phyloP scores from a whole-genome alignment of 2,329 filamentous ascomycete species.

The Aureobasidium sp. region DNA sequence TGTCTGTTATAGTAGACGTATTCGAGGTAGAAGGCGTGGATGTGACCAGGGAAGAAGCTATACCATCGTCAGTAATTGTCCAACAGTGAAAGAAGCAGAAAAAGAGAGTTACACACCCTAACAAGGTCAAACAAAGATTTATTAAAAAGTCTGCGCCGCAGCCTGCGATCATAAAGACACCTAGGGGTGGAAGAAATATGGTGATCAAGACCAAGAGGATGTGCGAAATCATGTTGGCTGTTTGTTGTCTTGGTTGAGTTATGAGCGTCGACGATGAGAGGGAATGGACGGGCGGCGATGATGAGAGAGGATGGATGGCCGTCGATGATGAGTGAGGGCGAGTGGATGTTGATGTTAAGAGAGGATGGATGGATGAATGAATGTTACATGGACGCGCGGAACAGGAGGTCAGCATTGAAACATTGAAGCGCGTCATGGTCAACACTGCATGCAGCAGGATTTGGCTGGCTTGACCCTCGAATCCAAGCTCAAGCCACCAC shows the following conservation, averaged over 20 bases:
- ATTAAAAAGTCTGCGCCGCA: constrained; percentile 38
- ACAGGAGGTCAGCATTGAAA: background rate
- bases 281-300: too few relatives aligned
- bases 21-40: constrained; percentile 68
- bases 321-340: too few relatives aligned
- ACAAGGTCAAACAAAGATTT: too few relatives aligned
- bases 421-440: background rate
- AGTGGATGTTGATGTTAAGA: background rate
- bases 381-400: background rate
- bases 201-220: constrained; percentile 38
- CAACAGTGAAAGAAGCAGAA: constrained; percentile 21
- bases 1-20: constrained; percentile 74
- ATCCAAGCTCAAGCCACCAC: too few relatives aligned
- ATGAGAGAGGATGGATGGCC: too few relatives aligned
- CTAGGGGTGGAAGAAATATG: constrained; percentile 40
- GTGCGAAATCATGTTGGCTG: constrained; percentile 23
- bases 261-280: too few relatives aligned
- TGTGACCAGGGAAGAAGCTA: constrained; percentile 63
- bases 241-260: background rate
- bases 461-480: too few relatives aligned
- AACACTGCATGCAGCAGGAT: background rate
- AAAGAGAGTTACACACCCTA: constrained; percentile 26
- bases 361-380: background rate
- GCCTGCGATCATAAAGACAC: constrained; percentile 40
- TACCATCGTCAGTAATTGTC: too few relatives aligned